Percentiles rank a stretch among this genome's conserved stretches.
Evolutionary conservation across 148 eudicot genomes (phyloP).

Genomic region (Chenopodium quinoa): DNA sequence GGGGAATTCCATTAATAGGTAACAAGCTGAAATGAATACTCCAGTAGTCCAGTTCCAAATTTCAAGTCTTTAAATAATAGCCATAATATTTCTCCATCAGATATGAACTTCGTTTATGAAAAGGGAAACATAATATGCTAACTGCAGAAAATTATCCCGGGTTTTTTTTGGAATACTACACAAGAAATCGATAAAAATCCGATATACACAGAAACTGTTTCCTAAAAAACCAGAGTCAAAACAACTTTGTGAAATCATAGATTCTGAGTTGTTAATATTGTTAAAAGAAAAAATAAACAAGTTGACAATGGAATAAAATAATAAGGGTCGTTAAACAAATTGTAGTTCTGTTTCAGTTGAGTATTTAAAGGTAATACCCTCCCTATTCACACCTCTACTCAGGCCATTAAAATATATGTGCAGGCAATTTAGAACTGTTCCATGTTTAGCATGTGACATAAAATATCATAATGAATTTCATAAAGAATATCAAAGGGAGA

Average conservation of each 20-base stretch:
- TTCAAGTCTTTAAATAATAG: background rate
- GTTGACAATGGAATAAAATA: no score
- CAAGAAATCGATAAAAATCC: background rate
- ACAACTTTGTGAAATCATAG: background rate
- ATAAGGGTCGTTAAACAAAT: background rate
- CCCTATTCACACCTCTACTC: background rate
- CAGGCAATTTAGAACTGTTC: background rate
- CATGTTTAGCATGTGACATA: background rate
- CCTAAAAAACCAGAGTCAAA: background rate
- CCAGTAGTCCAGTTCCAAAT: background rate
- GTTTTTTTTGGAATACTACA: background rate
- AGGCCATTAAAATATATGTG: background rate
- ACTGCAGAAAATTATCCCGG: background rate
- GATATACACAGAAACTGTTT: background rate
- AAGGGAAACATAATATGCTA: background rate
- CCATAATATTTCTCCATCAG: background rate
- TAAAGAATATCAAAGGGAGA: background rate
- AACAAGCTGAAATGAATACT: background rate
- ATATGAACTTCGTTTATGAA: no score
- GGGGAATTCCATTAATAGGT: background rate
- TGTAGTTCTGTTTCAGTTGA: no score
- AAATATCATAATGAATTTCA: background rate
- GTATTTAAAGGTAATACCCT: no score
- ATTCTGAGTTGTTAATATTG: background rate
- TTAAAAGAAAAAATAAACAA: background rate